Evolutionary conservation across 371 early-diverging fungal species (phyloP).

Genomic region (Encephalitozoon intestinalis): DNA sequence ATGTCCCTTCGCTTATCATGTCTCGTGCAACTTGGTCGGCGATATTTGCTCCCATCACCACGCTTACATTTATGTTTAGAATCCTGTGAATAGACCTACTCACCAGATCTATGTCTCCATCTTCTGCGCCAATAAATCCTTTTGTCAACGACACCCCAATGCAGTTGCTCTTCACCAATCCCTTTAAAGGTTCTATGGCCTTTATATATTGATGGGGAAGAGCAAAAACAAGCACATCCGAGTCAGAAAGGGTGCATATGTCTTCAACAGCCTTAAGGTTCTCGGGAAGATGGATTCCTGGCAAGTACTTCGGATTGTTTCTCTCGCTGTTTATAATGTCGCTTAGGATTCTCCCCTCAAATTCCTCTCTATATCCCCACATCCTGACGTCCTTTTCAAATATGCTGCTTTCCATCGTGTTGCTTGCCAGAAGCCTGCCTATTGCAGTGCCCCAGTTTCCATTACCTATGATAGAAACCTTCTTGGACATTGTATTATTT

Average conservation of each 20-base stretch:
- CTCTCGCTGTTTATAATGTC: slow-evolving; percentile 82
- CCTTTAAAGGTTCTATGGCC: slow-evolving; percentile 65
- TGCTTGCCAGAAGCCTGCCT: slow-evolving; percentile 78
- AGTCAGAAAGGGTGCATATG: slow-evolving; percentile 67
- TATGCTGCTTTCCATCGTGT: slow-evolving; percentile 62
- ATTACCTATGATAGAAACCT: slow-evolving; percentile 56
- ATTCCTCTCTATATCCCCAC: slow-evolving; percentile 88
- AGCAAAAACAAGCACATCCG: slow-evolving; percentile 81
- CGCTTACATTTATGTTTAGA: slow-evolving; percentile 69
- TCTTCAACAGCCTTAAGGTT: slow-evolving; percentile 78
- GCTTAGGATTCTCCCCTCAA: slow-evolving; percentile 71
- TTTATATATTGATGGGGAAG: slow-evolving; percentile 85
- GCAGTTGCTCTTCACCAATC: slow-evolving; percentile 67
- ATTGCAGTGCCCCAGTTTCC: slow-evolving; percentile 73
- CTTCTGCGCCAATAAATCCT: slow-evolving; percentile 56
- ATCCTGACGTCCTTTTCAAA: slow-evolving; percentile 73
- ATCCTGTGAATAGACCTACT: slow-evolving; percentile 72
- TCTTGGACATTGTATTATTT: slow-evolving; percentile 24
- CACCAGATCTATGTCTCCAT: slow-evolving; percentile 69
- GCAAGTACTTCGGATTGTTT: slow-evolving; percentile 88
- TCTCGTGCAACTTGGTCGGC: slow-evolving; percentile 85
- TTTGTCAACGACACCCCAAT: slow-evolving; percentile 86
- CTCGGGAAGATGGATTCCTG: slow-evolving; percentile 72
- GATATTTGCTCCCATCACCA: slow-evolving; percentile 94
- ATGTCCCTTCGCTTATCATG: slow-evolving; percentile 81